Evolutionary conservation across 208 protist species (phyloP).

Genomic region (Acanthamoeba divionensis): DNA sequence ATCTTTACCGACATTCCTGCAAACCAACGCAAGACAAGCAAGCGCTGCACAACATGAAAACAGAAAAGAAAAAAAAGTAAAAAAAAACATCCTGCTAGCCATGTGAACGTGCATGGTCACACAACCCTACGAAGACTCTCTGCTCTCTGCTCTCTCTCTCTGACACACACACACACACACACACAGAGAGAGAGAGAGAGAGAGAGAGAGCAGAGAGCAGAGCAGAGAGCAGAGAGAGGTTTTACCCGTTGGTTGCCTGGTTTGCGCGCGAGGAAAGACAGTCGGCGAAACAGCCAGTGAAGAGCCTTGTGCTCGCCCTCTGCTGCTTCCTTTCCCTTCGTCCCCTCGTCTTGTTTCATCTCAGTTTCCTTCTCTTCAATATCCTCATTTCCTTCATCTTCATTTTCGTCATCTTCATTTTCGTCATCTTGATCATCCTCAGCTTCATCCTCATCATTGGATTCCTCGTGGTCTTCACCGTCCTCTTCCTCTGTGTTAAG

Average conservation of each 20-base stretch:
- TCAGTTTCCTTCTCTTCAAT: not conserved
- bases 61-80: not conserved
- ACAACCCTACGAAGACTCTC: no score
- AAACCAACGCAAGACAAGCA: conserved; percentile 2
- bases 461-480: not conserved
- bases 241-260: conserved; percentile 16
- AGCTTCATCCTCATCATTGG: not conserved
- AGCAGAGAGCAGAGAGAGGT: not conserved
- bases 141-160: no score
- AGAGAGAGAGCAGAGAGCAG: not conserved
- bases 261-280: conserved; percentile 7
- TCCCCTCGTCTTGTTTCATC: not conserved
- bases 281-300: conserved; percentile 20
- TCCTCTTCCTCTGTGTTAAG: not conserved
- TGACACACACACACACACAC: not conserved
- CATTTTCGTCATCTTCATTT: not conserved
- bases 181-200: not conserved
- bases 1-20: not conserved
- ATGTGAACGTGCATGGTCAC: not conserved
- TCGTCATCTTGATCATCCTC: not conserved
- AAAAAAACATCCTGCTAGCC: not conserved
- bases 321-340: not conserved
- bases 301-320: not conserved
- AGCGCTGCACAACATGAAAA: not conserved
- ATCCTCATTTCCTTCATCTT: not conserved